Evolutionary conservation across 2,329 filamentous ascomycete genomes (phyloP).

Genomic region (Coniochaeta pulveracea): DNA sequence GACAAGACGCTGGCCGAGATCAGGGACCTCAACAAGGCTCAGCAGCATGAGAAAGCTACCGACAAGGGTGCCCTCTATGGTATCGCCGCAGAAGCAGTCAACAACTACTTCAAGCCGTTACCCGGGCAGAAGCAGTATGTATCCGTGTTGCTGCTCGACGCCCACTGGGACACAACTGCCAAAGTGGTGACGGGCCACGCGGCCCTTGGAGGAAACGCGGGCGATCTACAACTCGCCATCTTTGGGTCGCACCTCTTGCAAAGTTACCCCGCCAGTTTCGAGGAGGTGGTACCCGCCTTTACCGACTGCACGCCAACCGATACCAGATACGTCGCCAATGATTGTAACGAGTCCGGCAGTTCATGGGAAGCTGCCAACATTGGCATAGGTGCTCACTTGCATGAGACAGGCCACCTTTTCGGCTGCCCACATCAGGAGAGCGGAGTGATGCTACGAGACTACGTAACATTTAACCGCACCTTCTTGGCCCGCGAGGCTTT

Average conservation of each 20-base stretch:
- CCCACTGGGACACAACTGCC: constrained; percentile 68
- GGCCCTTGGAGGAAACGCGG: constrained; percentile 64
- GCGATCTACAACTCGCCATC: constrained; percentile 71
- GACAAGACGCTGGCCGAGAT: constrained; percentile 81
- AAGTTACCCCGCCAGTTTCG: constrained; percentile 78
- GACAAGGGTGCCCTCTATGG: constrained; percentile 64
- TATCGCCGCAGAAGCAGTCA: constrained; percentile 69
- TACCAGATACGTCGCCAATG: constrained; percentile 68
- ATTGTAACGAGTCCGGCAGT: constrained; percentile 76
- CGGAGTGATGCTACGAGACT: constrained; percentile 89
- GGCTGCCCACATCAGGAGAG: constrained; percentile 82
- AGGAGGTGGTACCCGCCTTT: constrained; percentile 83
- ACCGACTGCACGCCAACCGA: constrained; percentile 86
- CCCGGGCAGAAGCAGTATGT: constrained; percentile 81
- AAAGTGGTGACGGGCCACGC: constrained; percentile 71
- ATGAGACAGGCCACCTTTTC: constrained; percentile 82
- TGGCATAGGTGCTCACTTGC: constrained; percentile 84
- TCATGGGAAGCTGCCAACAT: constrained; percentile 95
- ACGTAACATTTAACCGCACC: constrained; percentile 70
- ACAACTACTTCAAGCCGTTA: constrained; percentile 60
- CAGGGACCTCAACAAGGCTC: constrained; percentile 63
- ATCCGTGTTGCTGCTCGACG: constrained; percentile 74
- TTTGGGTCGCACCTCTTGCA: constrained; percentile 90
- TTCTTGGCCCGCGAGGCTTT: constrained; percentile 76
- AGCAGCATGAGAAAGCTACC: constrained; percentile 61